Evolutionary conservation across 163 green algal species (phyloP).

Genomic region (Prototheca stagnorum): DNA sequence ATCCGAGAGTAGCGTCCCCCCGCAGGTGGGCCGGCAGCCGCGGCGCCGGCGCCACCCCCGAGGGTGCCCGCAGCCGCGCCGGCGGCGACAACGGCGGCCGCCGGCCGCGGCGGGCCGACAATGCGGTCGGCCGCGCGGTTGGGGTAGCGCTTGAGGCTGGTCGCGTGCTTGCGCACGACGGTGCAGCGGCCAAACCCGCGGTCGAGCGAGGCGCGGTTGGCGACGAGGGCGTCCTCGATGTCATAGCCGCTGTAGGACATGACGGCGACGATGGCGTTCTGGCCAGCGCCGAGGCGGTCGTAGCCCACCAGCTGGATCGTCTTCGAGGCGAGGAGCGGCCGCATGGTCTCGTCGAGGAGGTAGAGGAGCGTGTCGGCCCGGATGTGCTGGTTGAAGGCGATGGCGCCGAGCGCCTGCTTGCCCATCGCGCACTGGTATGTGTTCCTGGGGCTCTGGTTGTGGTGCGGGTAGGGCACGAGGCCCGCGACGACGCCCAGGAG

Average conservation of each 20-base stretch:
- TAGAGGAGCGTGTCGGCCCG: constrained; percentile 97
- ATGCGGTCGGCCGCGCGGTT: constrained; percentile 87
- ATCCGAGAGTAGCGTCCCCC: background rate
- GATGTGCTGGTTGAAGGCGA: constrained; percentile 93
- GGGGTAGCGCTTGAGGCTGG: constrained; percentile 65
- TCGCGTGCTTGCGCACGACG: constrained; percentile 67
- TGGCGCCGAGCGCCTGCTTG: constrained; percentile 97
- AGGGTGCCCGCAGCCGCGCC: background rate
- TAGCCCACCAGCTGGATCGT: constrained; percentile 93
- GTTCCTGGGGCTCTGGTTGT: constrained; percentile 98
- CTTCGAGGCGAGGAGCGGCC: constrained; percentile 88
- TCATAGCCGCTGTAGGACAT: constrained; percentile 93
- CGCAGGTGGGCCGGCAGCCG: constrained; percentile 11
- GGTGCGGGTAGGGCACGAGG: constrained; percentile 95
- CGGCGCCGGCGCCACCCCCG: constrained; percentile 51
- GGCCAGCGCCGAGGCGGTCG: constrained; percentile 88
- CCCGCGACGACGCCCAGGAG: constrained; percentile 93
- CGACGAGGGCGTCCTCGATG: constrained; percentile 98
- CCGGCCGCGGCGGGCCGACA: constrained; percentile 29
- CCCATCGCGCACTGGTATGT: constrained; percentile 99
- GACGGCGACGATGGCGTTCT: constrained; percentile 95
- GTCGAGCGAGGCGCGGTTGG: constrained; percentile 91
- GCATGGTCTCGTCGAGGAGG: constrained; percentile 87
- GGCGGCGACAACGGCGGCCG: background rate
- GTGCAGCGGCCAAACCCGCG: constrained; percentile 94